A percentile compares a stretch with the other conserved stretches of the same genome.
phyloP scores from a whole-genome alignment of 2,329 filamentous ascomycete species.

The Trichoderma aggressivum region DNA sequence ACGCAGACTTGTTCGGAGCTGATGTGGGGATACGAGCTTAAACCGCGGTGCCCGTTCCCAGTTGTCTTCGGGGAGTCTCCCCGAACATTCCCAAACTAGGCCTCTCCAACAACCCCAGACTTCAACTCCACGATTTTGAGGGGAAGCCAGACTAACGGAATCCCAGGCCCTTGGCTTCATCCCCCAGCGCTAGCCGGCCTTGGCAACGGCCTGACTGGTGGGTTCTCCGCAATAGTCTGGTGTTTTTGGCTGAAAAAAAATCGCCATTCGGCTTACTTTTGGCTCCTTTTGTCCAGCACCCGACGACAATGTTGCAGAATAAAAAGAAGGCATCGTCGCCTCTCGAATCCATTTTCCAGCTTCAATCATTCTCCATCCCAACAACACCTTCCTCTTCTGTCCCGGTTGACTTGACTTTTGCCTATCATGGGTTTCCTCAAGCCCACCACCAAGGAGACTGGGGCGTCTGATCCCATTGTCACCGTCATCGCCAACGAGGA shows the following conservation, averaged over 20 bases:
- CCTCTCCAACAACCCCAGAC: neutral
- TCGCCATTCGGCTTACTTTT: neutral
- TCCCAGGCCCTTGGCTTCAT: neutral
- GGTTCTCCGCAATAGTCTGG: neutral
- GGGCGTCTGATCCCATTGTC: neutral
- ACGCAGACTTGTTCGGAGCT: neutral
- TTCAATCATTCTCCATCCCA: neutral
- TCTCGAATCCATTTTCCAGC: no score
- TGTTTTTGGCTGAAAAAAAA: neutral
- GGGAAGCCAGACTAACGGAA: neutral
- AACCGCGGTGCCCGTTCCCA: neutral
- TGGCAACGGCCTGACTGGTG: neutral
- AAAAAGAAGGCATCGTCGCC: neutral
- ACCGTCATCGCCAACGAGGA: neutral
- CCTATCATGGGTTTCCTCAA: neutral
- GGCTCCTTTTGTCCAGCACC: neutral
- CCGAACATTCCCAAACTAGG: neutral
- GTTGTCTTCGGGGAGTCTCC: neutral
- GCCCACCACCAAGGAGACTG: neutral
- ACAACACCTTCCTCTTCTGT: neutral
- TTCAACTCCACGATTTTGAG: neutral
- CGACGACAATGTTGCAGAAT: neutral
- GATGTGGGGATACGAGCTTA: constrained; percentile 6
- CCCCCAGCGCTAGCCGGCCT: neutral
- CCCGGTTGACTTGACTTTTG: neutral